phyloP scores from a whole-genome alignment of 2,329 filamentous ascomycete species.

The Ceratocystiopsis brevicomis region DNA sequence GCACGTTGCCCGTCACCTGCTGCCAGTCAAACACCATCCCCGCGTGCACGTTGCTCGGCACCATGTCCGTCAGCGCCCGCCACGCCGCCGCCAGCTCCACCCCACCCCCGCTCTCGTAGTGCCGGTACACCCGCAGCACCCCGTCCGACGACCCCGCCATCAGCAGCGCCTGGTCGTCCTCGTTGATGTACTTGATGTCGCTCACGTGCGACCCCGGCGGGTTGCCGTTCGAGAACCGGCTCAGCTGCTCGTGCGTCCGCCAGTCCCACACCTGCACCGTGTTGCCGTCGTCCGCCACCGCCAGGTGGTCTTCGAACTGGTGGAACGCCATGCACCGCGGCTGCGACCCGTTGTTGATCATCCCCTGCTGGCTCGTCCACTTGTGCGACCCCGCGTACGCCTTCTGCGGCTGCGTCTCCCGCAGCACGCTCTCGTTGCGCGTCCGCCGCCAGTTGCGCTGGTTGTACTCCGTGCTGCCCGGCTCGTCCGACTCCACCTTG shows the following conservation, averaged over 20 bases:
- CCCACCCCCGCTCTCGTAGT: conserved; percentile 61
- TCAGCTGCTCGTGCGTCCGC: conserved; percentile 55
- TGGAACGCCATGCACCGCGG: conserved; percentile 90
- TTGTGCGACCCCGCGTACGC: conserved; percentile 65
- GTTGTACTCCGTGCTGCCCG: conserved; percentile 91
- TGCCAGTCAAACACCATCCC: conserved; percentile 98
- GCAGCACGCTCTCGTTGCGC: conserved; percentile 80
- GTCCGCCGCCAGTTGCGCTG: conserved; percentile 81
- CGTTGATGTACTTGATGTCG: conserved; percentile 93
- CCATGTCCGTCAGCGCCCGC: conserved; percentile 80
- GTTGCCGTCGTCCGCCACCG: conserved; percentile 83
- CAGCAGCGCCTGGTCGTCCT: conserved; percentile 86
- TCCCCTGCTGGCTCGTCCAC: conserved; percentile 69
- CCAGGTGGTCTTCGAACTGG: conserved; percentile 91
- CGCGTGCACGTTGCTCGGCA: conserved; percentile 83
- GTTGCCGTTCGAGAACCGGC: conserved; percentile 86
- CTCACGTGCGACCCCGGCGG: conserved; percentile 81
- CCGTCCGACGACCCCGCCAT: conserved; percentile 94
- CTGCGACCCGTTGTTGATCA: conserved; percentile 78
- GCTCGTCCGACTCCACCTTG: conserved; percentile 84
- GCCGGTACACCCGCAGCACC: conserved; percentile 78
- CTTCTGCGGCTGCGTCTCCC: conserved; percentile 86
- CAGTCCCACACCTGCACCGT: conserved; percentile 89
- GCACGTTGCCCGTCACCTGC: conserved; percentile 80
- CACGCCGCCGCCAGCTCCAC: conserved; percentile 81